phyloP scores from a whole-genome alignment of 805 yeast genomes.

The Kazachstania kunashirensis region DNA sequence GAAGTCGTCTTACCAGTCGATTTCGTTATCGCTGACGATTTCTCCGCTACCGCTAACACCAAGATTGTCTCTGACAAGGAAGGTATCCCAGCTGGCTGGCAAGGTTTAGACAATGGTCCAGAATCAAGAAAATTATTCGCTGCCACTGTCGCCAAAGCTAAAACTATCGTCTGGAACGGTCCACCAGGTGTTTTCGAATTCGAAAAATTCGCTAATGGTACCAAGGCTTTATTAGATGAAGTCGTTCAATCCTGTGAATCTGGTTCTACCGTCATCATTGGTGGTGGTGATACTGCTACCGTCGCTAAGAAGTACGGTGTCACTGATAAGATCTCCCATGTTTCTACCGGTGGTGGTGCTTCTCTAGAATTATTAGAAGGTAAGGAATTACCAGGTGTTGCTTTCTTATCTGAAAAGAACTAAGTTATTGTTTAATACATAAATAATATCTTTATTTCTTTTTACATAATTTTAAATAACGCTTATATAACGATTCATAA shows the following conservation, averaged over 20 bases:
- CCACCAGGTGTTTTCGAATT: constrained; percentile 99
- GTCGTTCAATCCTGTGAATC: constrained; percentile 75
- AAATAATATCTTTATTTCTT: not conserved
- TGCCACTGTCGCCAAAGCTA: constrained; percentile 79
- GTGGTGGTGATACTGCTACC: constrained; percentile 99
- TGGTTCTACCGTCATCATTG: constrained; percentile 89
- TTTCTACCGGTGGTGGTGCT: constrained; percentile 99
- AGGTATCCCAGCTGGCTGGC: constrained; percentile 92
- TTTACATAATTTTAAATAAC: constrained; percentile 3
- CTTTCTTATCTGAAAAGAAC: constrained; percentile 72
- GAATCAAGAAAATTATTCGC: constrained; percentile 72
- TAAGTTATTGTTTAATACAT: constrained; percentile 7
- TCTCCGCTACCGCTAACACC: constrained; percentile 81
- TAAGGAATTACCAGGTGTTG: constrained; percentile 96
- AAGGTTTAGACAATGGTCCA: constrained; percentile 95
- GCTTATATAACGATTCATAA: constrained; percentile 4
- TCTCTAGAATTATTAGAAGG: constrained; percentile 98
- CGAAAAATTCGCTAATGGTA: constrained; percentile 83
- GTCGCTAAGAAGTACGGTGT: constrained; percentile 98
- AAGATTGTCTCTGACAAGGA: constrained; percentile 77
- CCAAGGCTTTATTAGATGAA: constrained; percentile 82
- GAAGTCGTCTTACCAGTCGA: constrained; percentile 91
- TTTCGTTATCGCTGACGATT: constrained; percentile 90
- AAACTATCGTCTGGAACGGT: constrained; percentile 99
- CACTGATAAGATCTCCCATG: constrained; percentile 92